phyloP scores from a whole-genome alignment of 306 rosid species.

The Coriaria nepalensis region DNA sequence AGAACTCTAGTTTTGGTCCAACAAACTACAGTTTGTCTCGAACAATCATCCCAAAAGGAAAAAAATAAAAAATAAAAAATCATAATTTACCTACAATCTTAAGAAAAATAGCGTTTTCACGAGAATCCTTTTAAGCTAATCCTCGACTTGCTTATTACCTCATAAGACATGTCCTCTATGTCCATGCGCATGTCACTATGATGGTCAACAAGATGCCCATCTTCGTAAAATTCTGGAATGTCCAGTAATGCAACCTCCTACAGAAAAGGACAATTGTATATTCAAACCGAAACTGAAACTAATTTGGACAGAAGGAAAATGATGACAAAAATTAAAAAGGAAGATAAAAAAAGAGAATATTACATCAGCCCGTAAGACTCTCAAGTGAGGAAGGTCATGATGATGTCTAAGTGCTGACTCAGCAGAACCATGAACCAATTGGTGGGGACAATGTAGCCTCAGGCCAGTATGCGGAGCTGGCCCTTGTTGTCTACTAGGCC shows the following conservation, averaged over 20 bases:
- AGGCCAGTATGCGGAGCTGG: conserved; percentile 41
- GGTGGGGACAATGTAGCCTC: conserved; percentile 49
- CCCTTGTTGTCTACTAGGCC: conserved; percentile 40
- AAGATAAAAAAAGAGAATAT: conserved; percentile 13
- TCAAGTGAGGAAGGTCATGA: conserved; percentile 44
- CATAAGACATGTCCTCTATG: conserved; percentile 96
- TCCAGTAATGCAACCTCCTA: conserved; percentile 85
- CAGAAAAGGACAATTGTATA: background rate
- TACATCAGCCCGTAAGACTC: conserved; percentile 75
- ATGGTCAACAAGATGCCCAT: conserved; percentile 50
- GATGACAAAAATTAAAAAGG: conserved; percentile 1
- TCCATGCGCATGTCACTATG: conserved; percentile 95
- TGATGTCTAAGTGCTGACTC: conserved; percentile 50
- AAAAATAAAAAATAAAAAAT: no score
- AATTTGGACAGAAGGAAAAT: background rate
- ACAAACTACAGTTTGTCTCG: no score
- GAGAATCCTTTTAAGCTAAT: background rate
- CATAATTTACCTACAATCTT: no score
- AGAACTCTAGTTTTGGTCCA: no score
- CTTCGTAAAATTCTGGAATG: conserved; percentile 39
- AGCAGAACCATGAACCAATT: conserved; percentile 26
- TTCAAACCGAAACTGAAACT: conserved; percentile 2
- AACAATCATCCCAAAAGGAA: no score
- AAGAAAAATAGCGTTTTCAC: no score
- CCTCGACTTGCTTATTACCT: conserved; percentile 34